Evolutionary conservation across 352 stramenopile genomes (phyloP).

Genomic region (Pythium scleroteichum): DNA sequence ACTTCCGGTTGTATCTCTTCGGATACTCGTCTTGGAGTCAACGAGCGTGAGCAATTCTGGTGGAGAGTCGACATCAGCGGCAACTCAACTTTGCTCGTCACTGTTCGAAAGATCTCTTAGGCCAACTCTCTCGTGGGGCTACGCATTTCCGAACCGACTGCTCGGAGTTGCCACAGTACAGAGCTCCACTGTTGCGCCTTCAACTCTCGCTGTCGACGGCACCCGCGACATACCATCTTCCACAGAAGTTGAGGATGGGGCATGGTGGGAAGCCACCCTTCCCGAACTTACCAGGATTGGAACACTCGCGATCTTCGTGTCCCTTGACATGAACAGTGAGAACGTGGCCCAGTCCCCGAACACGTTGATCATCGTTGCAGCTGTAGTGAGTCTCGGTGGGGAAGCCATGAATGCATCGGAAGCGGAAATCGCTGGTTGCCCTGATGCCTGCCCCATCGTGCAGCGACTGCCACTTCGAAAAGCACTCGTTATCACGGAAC

Average conservation of each 20-base stretch:
- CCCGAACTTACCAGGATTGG: slow-evolving; percentile 41
- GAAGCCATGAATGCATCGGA: neutral
- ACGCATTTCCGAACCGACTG: slow-evolving; percentile 52
- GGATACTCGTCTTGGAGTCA: slow-evolving; percentile 50
- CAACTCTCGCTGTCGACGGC: slow-evolving; percentile 24
- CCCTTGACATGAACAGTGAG: slow-evolving; percentile 28
- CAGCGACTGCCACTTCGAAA: slow-evolving; percentile 35
- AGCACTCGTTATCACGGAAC: slow-evolving; percentile 46
- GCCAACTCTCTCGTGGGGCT: slow-evolving; percentile 44
- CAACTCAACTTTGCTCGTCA: slow-evolving; percentile 65
- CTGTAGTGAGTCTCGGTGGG: slow-evolving; percentile 24
- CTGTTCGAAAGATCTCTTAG: slow-evolving; percentile 55
- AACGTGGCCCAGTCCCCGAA: slow-evolving; percentile 4
- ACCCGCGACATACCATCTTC: neutral
- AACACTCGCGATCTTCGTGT: slow-evolving; percentile 54
- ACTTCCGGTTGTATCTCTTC: slow-evolving; percentile 46
- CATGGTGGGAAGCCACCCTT: slow-evolving; percentile 65
- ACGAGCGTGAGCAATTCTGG: slow-evolving; percentile 19
- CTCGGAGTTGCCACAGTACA: slow-evolving; percentile 28
- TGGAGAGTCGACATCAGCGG: slow-evolving; percentile 12
- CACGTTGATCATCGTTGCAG: slow-evolving; percentile 40
- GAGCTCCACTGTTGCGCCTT: slow-evolving; percentile 36
- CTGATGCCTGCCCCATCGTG: slow-evolving; percentile 38
- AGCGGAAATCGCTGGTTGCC: slow-evolving; percentile 34
- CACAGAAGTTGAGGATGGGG: slow-evolving; percentile 36